phyloP scores from a whole-genome alignment of 345 rosid species.

The Aquilaria yunnanensis region DNA sequence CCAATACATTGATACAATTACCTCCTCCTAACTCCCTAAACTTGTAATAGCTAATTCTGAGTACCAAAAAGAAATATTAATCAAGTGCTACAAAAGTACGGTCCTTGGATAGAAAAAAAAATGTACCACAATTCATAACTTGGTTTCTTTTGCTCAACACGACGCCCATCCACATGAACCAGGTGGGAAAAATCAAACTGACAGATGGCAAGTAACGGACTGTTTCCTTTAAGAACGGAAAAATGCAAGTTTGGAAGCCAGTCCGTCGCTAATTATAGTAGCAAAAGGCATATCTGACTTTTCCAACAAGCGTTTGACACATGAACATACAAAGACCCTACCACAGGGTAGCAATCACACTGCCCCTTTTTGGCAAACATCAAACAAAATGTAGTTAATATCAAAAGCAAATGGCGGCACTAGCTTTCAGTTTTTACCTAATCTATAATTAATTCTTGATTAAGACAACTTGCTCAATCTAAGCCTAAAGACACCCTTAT shows the following conservation, averaged over 20 bases:
- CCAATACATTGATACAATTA: too few species aligned
- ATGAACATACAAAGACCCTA: constrained; percentile 8
- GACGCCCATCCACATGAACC: too few species aligned
- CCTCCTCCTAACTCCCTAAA: too few species aligned
- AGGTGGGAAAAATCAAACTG: neutral
- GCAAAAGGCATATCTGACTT: constrained; percentile 26
- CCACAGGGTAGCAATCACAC: neutral
- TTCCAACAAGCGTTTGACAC: constrained; percentile 28
- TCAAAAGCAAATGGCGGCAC: constrained; percentile 29
- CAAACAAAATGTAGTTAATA: constrained; percentile 19
- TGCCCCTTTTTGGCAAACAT: neutral
- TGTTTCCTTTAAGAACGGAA: constrained; percentile 12
- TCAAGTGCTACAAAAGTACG: too few species aligned
- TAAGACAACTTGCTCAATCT: constrained; percentile 20
- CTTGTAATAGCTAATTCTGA: too few species aligned
- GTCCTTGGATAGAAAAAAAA: too few species aligned
- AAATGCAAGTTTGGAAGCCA: constrained; percentile 26
- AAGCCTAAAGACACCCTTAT: constrained; percentile 22
- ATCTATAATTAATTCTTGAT: constrained; percentile 3
- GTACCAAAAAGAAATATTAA: too few species aligned
- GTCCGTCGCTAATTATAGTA: constrained; percentile 17
- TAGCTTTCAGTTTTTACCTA: constrained; percentile 12
- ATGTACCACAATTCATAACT: too few species aligned
- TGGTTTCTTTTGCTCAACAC: too few species aligned
- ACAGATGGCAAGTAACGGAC: constrained; percentile 19